These are phyloP conservation scores for Leccinum subgranulosum DNA, from an alignment of 768 basidiomycete species.

Conservation along the genomic window DNA sequence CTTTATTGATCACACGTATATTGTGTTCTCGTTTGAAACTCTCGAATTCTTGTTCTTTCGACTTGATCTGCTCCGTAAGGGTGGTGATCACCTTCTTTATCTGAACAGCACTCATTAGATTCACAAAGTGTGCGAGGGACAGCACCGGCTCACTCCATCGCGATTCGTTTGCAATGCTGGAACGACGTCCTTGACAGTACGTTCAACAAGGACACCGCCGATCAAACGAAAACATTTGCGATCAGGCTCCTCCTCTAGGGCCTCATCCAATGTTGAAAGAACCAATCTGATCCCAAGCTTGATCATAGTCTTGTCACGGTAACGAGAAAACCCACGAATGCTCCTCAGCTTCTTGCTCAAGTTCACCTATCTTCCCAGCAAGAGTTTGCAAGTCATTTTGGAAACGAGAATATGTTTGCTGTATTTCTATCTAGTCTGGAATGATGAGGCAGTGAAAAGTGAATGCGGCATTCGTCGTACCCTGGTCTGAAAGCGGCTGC, in stretches of 20 bases:
- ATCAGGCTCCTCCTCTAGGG: conserved; percentile 75
- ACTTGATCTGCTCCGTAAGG: conserved; percentile 84
- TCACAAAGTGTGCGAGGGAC: neutral
- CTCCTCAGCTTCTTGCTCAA: conserved; percentile 95
- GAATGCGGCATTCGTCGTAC: conserved; percentile 37
- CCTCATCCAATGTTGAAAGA: conserved; percentile 80
- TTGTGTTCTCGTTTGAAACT: conserved; percentile 74
- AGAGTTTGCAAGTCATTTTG: conserved; percentile 90
- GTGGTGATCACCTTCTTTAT: conserved; percentile 78
- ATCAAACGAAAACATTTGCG: conserved; percentile 96
- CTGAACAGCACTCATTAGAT: conserved; percentile 38
- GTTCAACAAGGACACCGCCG: conserved; percentile 92
- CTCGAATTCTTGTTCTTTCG: conserved; percentile 82
- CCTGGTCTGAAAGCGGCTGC: conserved; percentile 64
- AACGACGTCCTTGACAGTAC: conserved; percentile 92
- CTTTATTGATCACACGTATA: conserved; percentile 54
- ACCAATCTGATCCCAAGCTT: conserved; percentile 60
- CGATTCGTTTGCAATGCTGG: conserved; percentile 88
- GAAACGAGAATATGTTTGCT: conserved; percentile 74
- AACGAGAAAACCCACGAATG: conserved; percentile 62
- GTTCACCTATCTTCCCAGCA: conserved; percentile 91
- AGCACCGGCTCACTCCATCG: conserved; percentile 62
- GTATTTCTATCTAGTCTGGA: conserved; percentile 68
- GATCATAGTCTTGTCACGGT: neutral
- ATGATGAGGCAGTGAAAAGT: conserved; percentile 33